Conservation (phyloP, 148 eudicot species). For the Polygonum aviculare region DNA sequence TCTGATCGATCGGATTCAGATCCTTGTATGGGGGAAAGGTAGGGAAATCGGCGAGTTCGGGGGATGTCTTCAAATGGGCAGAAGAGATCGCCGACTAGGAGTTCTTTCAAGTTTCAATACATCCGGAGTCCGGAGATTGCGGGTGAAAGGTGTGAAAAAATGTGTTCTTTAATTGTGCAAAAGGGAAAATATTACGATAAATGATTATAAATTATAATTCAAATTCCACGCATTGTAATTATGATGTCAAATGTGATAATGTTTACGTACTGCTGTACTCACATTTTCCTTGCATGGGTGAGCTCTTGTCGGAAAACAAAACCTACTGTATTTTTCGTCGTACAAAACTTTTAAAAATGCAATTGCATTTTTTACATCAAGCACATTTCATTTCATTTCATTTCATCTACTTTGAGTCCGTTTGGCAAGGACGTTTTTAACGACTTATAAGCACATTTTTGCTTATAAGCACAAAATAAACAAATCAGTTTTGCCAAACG, state of each 20-base stretch:
- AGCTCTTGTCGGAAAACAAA: neutral
- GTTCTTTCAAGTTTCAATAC: neutral
- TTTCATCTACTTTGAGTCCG: no score
- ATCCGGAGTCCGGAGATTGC: slow-evolving; percentile 6
- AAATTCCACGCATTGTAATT: neutral
- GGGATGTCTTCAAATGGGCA: neutral
- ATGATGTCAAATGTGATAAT: neutral
- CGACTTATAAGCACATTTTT: no score
- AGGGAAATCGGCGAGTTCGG: neutral
- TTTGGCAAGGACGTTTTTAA: no score
- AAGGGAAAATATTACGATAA: neutral
- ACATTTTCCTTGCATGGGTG: neutral
- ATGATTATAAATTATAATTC: neutral
- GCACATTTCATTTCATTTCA: no score
- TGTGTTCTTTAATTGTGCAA: neutral
- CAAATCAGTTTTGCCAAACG: no score
- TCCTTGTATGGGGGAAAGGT: neutral
- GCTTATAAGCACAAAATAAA: no score
- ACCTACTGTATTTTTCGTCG: no score
- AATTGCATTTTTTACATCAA: no score
- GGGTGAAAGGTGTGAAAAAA: neutral
- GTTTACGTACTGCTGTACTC: neutral
- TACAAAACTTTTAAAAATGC: no score
- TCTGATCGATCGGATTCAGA: slow-evolving; percentile 8
- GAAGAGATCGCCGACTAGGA: neutral